A percentile compares a stretch with the other conserved stretches of the same genome.
Evolutionary conservation across 1,139 yeast species (phyloP).

Genomic region (Blastobotrys serpentis): DNA sequence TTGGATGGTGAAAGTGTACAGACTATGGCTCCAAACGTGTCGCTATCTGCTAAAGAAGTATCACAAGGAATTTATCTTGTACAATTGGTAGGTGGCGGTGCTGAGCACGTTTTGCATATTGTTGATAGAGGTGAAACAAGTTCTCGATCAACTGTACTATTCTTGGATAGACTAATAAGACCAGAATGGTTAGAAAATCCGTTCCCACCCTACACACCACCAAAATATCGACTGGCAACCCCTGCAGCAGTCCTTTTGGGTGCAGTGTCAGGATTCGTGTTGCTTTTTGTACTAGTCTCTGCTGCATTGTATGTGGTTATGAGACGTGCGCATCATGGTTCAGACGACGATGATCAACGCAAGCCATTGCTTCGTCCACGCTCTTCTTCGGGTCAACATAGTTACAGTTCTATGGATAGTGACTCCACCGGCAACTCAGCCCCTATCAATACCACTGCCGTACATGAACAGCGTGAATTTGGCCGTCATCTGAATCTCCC

Average conservation of each 20-base stretch:
- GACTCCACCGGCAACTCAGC: conserved; percentile 1
- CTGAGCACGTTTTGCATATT: conserved; percentile 65
- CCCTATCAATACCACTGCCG: conserved; percentile 32
- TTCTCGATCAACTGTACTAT: conserved; percentile 53
- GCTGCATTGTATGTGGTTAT: conserved; percentile 10
- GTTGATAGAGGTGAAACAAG: conserved; percentile 65
- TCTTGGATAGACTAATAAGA: conserved; percentile 67
- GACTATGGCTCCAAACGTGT: conserved; percentile 47
- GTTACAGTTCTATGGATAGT: conserved; percentile 1
- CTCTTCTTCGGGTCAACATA: neutral
- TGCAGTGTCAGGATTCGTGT: conserved; percentile 38
- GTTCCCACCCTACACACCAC: conserved; percentile 28
- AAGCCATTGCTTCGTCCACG: neutral
- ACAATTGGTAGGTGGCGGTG: conserved; percentile 49
- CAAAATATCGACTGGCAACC: conserved; percentile 37
- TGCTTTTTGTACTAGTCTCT: conserved; percentile 29
- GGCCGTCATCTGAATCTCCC: conserved; percentile 33
- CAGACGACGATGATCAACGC: neutral
- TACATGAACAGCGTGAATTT: conserved; percentile 32
- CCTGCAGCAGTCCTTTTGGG: conserved; percentile 38
- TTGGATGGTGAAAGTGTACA: conserved; percentile 37
- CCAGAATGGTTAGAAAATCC: conserved; percentile 55
- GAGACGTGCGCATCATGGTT: neutral
- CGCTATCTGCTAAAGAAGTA: conserved; percentile 45
- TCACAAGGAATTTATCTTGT: conserved; percentile 36